Conservation (phyloP, 371 early-diverging fungal genomes). For the Vittaforma corneae region DNA sequence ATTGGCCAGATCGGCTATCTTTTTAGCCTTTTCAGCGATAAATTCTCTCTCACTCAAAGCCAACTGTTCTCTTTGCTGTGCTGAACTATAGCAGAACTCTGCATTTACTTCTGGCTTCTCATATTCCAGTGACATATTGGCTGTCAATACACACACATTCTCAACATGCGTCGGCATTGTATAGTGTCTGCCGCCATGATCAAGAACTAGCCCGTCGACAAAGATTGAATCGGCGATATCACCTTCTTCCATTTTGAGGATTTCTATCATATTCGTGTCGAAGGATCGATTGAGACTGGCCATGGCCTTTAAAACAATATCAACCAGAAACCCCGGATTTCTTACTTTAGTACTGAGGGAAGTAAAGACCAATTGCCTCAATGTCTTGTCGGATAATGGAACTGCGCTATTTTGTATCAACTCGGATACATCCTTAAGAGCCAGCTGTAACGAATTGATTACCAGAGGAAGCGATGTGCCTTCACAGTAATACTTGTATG, state of each 20-base stretch:
- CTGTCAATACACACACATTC: conserved; percentile 78
- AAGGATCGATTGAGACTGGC: conserved; percentile 65
- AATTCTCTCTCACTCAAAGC: conserved; percentile 91
- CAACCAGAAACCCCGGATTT: conserved; percentile 76
- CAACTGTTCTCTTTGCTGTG: conserved; percentile 91
- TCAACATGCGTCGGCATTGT: conserved; percentile 92
- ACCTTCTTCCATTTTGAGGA: conserved; percentile 97
- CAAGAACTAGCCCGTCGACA: conserved; percentile 90
- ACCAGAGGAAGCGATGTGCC: conserved; percentile 86
- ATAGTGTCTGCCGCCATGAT: conserved; percentile 97
- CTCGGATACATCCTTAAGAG: conserved; percentile 64
- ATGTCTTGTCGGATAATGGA: conserved; percentile 66
- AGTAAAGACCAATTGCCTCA: conserved; percentile 79
- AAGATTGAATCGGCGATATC: conserved; percentile 80
- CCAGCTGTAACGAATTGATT: conserved; percentile 84
- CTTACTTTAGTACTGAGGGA: conserved; percentile 85
- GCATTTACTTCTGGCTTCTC: conserved; percentile 99
- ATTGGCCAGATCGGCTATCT: conserved; percentile 73
- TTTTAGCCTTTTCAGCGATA: conserved; percentile 78
- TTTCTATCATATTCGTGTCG: conserved; percentile 98
- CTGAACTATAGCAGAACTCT: conserved; percentile 89
- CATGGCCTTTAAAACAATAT: conserved; percentile 88
- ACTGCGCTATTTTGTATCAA: conserved; percentile 75
- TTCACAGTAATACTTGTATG: conserved; percentile 82
- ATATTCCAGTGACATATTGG: conserved; percentile 96